Evolutionary conservation across 306 rosid species (phyloP).

Genomic region (Trifolium dubium): DNA sequence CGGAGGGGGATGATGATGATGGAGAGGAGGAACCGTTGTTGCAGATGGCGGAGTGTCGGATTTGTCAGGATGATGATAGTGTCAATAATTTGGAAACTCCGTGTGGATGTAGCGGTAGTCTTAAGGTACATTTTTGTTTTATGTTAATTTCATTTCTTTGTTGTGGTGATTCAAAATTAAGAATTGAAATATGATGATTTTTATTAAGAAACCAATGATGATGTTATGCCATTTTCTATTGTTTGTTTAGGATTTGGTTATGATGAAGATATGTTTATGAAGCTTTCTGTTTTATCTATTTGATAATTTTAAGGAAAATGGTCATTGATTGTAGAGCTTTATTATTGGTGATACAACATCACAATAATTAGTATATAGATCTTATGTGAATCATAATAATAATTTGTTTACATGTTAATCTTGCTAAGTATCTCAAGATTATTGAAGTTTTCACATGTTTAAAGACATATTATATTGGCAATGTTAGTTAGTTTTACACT

Average conservation of each 20-base stretch:
- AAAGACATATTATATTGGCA: no score
- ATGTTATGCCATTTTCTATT: no score
- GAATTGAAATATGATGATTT: no score
- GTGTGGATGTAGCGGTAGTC: slow-evolving; percentile 93
- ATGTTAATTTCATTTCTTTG: background rate
- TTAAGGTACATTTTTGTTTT: slow-evolving; percentile 61
- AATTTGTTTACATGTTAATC: no score
- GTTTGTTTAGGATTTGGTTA: no score
- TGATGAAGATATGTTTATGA: slow-evolving; percentile 1
- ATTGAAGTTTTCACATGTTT: background rate
- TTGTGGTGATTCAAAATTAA: background rate
- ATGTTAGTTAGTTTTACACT: no score
- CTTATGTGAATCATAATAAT: no score
- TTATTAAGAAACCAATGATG: no score
- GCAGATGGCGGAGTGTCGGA: slow-evolving; percentile 86
- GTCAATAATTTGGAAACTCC: slow-evolving; percentile 76
- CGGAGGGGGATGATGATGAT: slow-evolving; percentile 41
- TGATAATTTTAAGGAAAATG: background rate
- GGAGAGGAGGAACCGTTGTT: slow-evolving; percentile 64
- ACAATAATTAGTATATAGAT: no score
- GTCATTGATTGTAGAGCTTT: background rate
- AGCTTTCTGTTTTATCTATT: background rate
- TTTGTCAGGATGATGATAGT: slow-evolving; percentile 93
- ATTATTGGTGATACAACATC: background rate
- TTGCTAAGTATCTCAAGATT: background rate